phyloP scores from a whole-genome alignment of 345 rosid species.

The Heritiera fomes region DNA sequence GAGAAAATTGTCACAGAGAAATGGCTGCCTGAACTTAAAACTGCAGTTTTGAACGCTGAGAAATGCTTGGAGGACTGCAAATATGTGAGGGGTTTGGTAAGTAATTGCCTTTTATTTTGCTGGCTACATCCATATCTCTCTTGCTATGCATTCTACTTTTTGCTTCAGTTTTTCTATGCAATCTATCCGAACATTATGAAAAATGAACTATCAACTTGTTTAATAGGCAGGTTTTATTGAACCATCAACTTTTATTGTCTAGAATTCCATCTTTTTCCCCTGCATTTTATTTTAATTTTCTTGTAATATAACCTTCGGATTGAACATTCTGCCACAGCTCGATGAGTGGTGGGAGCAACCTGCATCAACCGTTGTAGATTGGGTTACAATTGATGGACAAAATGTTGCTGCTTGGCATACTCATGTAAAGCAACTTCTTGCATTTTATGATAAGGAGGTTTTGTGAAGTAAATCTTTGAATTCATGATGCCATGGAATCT shows the following conservation, averaged over 20 bases:
- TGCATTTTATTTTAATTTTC: neutral
- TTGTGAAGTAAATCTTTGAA: conserved; percentile 18
- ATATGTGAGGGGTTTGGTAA: conserved; percentile 80
- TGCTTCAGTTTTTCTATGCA: neutral
- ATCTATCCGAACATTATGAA: neutral
- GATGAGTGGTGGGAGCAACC: conserved; percentile 99
- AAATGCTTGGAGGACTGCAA: conserved; percentile 74
- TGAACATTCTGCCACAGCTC: conserved; percentile 48
- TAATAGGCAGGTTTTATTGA: neutral
- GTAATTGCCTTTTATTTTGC: conserved; percentile 28
- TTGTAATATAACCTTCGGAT: conserved; percentile 6
- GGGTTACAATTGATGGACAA: conserved; percentile 87
- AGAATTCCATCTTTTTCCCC: neutral
- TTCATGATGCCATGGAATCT: neutral
- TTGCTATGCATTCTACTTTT: neutral
- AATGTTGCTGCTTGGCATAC: conserved; percentile 83
- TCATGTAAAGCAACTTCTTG: conserved; percentile 88
- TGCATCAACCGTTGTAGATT: conserved; percentile 84
- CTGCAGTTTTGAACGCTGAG: conserved; percentile 67
- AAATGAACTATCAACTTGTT: too few relatives aligned
- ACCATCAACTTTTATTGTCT: neutral
- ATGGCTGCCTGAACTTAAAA: conserved; percentile 89
- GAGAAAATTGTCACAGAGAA: conserved; percentile 67
- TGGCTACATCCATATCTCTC: neutral
- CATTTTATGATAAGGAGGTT: conserved; percentile 75